Evolutionary conservation across 495 filamentous ascomycete species (phyloP).

Genomic region (Penicillium psychrofluorescens): DNA sequence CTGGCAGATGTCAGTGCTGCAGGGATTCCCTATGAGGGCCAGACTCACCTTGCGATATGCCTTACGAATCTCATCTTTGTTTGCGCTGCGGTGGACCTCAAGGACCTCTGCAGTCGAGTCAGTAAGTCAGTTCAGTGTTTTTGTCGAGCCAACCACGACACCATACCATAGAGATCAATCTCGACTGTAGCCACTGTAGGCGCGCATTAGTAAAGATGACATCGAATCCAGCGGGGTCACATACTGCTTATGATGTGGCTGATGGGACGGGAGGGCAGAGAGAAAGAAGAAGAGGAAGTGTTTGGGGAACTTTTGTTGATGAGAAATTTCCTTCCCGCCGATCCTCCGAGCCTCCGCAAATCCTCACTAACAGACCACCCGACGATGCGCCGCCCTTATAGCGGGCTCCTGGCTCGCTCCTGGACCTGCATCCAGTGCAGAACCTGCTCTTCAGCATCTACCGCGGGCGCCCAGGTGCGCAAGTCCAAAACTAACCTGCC

Average conservation of each 20-base stretch:
- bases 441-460: conserved; percentile 14
- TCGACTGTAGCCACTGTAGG: conserved; percentile 29
- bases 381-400: conserved; percentile 19
- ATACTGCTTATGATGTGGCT: no score
- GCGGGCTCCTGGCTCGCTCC: conserved; percentile 21
- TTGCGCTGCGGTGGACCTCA: conserved; percentile 59
- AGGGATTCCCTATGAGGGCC: neutral
- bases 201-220: conserved; percentile 7
- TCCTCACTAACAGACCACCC: neutral
- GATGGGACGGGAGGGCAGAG: neutral
- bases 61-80: conserved; percentile 85
- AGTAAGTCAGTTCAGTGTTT: conserved; percentile 4
- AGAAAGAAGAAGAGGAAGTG: conserved; percentile 2
- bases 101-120: conserved; percentile 56
- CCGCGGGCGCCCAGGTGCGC: conserved; percentile 13
- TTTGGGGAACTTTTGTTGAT: conserved; percentile 15
- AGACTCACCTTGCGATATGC: conserved; percentile 83
- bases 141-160: neutral
- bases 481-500: conserved; percentile 40
- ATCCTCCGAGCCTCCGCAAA: conserved; percentile 22
- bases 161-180: conserved; percentile 43
- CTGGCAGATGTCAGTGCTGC: conserved; percentile 34
- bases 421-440: conserved; percentile 40
- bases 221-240: neutral
- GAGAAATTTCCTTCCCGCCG: conserved; percentile 16